Evolutionary conservation across 192 early-diverging fungal species (phyloP), one percentile per base, ranked within the genome.

Genomic region (Coemansia sp.): DNA sequence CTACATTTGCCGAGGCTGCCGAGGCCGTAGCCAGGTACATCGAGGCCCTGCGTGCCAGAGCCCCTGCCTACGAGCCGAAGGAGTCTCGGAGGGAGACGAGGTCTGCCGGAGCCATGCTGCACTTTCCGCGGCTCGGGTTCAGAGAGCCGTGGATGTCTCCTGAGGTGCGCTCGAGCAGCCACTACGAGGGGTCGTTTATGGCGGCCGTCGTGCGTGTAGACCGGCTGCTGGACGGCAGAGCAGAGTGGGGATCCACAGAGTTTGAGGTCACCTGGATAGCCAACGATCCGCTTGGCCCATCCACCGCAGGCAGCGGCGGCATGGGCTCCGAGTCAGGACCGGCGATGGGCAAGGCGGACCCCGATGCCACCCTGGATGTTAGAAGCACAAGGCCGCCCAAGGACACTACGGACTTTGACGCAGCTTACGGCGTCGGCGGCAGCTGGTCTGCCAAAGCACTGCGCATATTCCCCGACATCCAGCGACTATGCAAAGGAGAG

Each of bases 361-460:
- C 48, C 11, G 13, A 51, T 11, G 13, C 24, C 4, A 14, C 18
- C 18, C 8, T 23, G 21, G 9, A 11, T 23, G 20, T 3, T 23
- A 48, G 28, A 23, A 26, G 33, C 43, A 28, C 43, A 16, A 18
- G 11, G n/a, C 28, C 64, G 23, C 64, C 59, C 0, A 59, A 57
- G 16, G 65, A 73, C 21, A 35, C 21, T 4, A 28, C 16, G 0
- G 63, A 70, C 55, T 62, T 50, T 42, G 73, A 70, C 28, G 11
- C 5, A 0, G 6, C 23, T 1, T 66, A 23, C 51, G 73, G 73
- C 2, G 37, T 51, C 7, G 40, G 28, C 11, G 51, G 59, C 5
- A 70, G 73, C 67, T 76, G 73, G 73, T 23, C 73, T 1, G 67
- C 63, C 18, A 70, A 66, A 43, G 59, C 67, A 0, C 55, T 76